phyloP scores from a whole-genome alignment of 2,329 filamentous ascomycete genomes.

The Calycina herbarum region DNA sequence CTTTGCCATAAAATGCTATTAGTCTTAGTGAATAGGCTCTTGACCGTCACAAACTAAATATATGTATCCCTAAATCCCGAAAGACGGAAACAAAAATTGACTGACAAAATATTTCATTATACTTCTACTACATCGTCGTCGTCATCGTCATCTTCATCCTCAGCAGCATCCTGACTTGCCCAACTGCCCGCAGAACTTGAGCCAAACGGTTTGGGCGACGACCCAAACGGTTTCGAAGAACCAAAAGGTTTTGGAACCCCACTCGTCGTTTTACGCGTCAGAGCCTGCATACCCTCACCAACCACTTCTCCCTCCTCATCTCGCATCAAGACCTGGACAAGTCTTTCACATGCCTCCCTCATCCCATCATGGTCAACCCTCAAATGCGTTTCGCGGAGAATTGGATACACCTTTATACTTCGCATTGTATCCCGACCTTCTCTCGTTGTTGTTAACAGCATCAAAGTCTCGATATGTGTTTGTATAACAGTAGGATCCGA shows the following conservation, averaged over 20 bases:
- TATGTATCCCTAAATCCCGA: no score
- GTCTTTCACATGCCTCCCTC: constrained; percentile 78
- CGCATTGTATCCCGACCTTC: constrained; percentile 74
- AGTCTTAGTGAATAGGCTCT: no score
- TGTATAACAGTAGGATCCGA: constrained; percentile 72
- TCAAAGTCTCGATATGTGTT: constrained; percentile 85
- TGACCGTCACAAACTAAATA: no score
- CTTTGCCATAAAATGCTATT: no score
- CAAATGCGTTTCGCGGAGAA: constrained; percentile 82
- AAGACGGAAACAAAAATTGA: no score
- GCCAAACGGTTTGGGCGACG: constrained; percentile 10
- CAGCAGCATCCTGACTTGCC: constrained; percentile 23
- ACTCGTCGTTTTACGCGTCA: constrained; percentile 22
- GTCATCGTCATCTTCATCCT: constrained; percentile 32
- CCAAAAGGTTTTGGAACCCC: constrained; percentile 14
- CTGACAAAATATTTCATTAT: constrained; percentile 18
- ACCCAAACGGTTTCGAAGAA: not conserved
- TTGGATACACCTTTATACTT: constrained; percentile 79
- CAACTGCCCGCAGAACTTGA: constrained; percentile 20
- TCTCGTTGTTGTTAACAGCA: constrained; percentile 77
- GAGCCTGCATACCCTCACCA: constrained; percentile 32
- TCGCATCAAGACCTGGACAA: constrained; percentile 67
- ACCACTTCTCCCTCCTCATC: constrained; percentile 38
- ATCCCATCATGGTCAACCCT: constrained; percentile 77
- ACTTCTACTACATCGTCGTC: constrained; percentile 39